A percentile compares a stretch with the other conserved stretches of the same genome.
Evolutionary conservation across 106 monocot genomes (phyloP).

Genomic region (Hemerocallis citrina): DNA sequence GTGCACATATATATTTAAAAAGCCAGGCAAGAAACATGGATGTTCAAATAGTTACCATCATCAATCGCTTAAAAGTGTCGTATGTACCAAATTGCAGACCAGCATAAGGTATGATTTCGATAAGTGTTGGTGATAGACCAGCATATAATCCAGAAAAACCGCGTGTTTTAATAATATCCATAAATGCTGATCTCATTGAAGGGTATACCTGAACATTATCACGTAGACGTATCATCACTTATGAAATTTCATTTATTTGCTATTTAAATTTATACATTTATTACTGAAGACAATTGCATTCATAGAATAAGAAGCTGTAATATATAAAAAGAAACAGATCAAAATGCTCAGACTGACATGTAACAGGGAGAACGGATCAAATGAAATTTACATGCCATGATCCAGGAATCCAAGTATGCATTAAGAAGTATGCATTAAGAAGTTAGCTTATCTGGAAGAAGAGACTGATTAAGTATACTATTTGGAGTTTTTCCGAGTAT

Average conservation of each 20-base stretch:
- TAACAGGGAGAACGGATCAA: background rate
- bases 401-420: too few species aligned
- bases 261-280: background rate
- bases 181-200: conserved; percentile 81
- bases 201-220: conserved; percentile 61
- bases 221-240: background rate
- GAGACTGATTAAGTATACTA: too few species aligned
- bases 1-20: background rate
- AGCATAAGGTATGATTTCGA: conserved; percentile 97
- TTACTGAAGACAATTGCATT: too few species aligned
- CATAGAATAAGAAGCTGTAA: background rate
- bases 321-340: background rate
- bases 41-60: conserved; percentile 51
- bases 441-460: too few species aligned
- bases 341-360: background rate
- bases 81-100: conserved; percentile 96
- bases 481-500: too few species aligned
- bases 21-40: background rate
- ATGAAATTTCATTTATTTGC: background rate
- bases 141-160: conserved; percentile 79
- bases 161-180: conserved; percentile 63
- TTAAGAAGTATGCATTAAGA: too few species aligned
- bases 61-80: conserved; percentile 92
- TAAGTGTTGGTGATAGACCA: conserved; percentile 82
- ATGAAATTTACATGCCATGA: background rate